Percentiles rank a stretch among this genome's conserved stretches.
Evolutionary conservation across 139 green algal species (phyloP).

Genomic region (Tetradesmus lagerheimii): DNA sequence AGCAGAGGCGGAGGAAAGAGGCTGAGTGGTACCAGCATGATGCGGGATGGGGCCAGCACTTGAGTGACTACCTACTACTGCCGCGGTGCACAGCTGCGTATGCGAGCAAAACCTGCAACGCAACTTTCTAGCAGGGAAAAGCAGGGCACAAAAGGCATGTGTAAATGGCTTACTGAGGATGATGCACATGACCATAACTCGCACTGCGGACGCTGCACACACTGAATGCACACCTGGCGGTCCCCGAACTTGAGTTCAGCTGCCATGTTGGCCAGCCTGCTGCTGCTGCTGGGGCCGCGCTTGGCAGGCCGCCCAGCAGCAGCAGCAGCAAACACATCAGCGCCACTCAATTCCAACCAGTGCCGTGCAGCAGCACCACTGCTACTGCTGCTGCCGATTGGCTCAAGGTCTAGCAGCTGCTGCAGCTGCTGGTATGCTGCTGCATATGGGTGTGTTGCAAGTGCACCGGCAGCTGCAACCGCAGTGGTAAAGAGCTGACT

Average conservation of each 20-base stretch:
- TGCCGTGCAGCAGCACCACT: neutral
- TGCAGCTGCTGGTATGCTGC: constrained; percentile 38
- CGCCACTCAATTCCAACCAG: constrained; percentile 12
- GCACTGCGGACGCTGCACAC: too few species aligned
- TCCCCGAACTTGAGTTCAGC: constrained; percentile 41
- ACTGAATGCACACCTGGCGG: constrained; percentile 36
- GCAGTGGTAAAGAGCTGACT: neutral
- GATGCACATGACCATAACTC: too few species aligned
- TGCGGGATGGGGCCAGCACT: neutral
- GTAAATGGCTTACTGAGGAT: too few species aligned
- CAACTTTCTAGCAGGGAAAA: too few species aligned
- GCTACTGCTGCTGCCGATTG: constrained; percentile 37
- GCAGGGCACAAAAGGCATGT: too few species aligned
- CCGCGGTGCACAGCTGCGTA: too few species aligned
- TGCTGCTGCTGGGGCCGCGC: neutral
- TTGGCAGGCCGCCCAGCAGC: neutral
- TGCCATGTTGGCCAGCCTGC: constrained; percentile 13
- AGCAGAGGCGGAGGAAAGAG: neutral
- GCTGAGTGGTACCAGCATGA: neutral
- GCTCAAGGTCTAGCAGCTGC: constrained; percentile 14
- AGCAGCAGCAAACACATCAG: neutral
- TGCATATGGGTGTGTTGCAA: constrained; percentile 1
- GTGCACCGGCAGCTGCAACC: neutral
- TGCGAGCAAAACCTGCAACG: too few species aligned
- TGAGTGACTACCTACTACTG: neutral